A percentile compares a stretch with the other conserved stretches of the same genome.
These are phyloP conservation scores for Fonsecaea pedrosoi DNA, from an alignment of 2,329 filamentous ascomycete genomes.

Conservation along the genomic window DNA sequence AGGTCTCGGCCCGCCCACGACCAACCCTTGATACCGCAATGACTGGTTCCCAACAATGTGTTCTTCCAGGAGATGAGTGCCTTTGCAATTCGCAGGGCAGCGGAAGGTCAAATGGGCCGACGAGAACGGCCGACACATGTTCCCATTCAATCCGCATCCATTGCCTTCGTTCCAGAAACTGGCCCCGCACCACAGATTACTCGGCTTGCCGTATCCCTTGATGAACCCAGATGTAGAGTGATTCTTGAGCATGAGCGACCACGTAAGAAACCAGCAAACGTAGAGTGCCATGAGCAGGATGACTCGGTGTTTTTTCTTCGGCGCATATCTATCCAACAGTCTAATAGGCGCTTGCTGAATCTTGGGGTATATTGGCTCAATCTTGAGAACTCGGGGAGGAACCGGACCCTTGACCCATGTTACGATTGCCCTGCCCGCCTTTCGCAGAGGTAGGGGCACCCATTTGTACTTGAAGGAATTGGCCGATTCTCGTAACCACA, in stretches of 20 bases:
- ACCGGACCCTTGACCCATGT: slow-evolving; percentile 57
- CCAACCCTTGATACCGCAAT: slow-evolving; percentile 59
- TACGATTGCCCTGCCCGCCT: slow-evolving; percentile 51
- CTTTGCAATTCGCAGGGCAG: slow-evolving; percentile 62
- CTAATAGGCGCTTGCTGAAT: slow-evolving; percentile 56
- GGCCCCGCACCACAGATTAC: slow-evolving; percentile 54
- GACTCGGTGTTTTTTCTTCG: slow-evolving; percentile 55
- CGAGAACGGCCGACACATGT: slow-evolving; percentile 62
- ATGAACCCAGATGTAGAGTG: slow-evolving; percentile 56
- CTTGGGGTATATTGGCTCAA: slow-evolving; percentile 55
- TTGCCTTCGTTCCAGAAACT: slow-evolving; percentile 55
- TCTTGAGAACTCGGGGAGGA: slow-evolving; percentile 54
- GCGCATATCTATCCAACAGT: slow-evolving; percentile 53
- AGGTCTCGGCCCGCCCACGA: slow-evolving; percentile 58
- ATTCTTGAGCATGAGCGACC: slow-evolving; percentile 53
- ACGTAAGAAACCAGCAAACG: slow-evolving; percentile 55
- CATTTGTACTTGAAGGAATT: slow-evolving; percentile 56
- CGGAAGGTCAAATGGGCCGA: slow-evolving; percentile 60
- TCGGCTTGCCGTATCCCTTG: slow-evolving; percentile 55
- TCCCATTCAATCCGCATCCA: slow-evolving; percentile 61
- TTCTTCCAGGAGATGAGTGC: slow-evolving; percentile 57
- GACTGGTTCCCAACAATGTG: slow-evolving; percentile 59
- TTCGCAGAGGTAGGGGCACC: slow-evolving; percentile 55
- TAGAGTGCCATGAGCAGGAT: slow-evolving; percentile 53
- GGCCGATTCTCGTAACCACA: slow-evolving; percentile 57